Evolutionary conservation across 441 rosid genomes (phyloP), one percentile per base, ranked within the genome.

Genomic region (Bocquillonia castaneifolia): DNA sequence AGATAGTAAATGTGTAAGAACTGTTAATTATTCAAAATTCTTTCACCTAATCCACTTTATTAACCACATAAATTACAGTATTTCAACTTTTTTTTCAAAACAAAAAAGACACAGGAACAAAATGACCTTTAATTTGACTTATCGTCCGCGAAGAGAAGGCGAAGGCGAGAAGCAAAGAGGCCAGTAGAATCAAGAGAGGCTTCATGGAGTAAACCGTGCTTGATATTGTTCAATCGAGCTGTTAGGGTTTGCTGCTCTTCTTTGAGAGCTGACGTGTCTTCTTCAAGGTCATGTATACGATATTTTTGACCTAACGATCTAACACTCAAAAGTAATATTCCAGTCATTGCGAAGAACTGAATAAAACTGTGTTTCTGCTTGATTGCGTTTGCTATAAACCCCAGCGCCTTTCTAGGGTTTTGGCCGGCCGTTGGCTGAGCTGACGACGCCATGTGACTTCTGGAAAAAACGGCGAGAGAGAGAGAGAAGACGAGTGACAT

Each of bases 291-390:
- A 74, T 83, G 83, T 58, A 89, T 73, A 26, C 84, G 83, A 77
- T 93, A 84, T 78, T 91, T 91, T 59, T 86, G 96, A 72, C 93
- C 88, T 48, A 89, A 77, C n/a, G 96, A 89, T 79, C 87, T 79
- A 65, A 79, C 32, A 77, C 96, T 88, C 69, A 91, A 74, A 23
- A 93, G 85, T 58, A 93, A 59, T 31, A 91, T 84, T 17, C 93
- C 97, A 12, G 87, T 72, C 95, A 89, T 83, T 10, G 94, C 87
- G 75, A 78, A 72, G 64, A 89, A 76, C 64, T 91, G 90, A 31
- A 86, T 82, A 80, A 86, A 90, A 76, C 84, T 81, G 68, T 87
- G 81, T 50, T 72, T 87, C 73, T 73, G 70, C 71, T 75, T 88
- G 69, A 64, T 80, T 39, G 85, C 91, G 70, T 86, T 85, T 13